Conservation (phyloP, 148 eudicot genomes). For the Rhododendron ferrugineum region DNA sequence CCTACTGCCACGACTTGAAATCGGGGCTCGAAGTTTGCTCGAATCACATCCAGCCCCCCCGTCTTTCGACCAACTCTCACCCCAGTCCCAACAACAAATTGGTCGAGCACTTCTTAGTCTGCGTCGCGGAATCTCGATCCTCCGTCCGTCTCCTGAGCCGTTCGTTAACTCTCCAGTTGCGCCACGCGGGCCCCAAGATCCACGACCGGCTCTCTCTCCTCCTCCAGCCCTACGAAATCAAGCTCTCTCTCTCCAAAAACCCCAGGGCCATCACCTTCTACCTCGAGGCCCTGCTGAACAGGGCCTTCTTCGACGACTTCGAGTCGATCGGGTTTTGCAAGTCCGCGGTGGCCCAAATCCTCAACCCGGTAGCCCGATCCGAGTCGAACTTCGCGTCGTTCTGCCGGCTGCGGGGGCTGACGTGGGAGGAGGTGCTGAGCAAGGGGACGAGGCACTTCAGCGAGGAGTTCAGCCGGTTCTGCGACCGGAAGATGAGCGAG, state of each 20-base stretch:
- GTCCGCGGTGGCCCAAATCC: slow-evolving; percentile 25
- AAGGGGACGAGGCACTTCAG: slow-evolving; percentile 85
- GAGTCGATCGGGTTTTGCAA: slow-evolving; percentile 54
- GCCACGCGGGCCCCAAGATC: slow-evolving; percentile 52
- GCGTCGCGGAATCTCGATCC: slow-evolving; percentile 64
- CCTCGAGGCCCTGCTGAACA: slow-evolving; percentile 61
- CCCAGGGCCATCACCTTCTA: slow-evolving; percentile 47
- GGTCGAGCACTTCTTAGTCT: slow-evolving; percentile 48
- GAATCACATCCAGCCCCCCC: slow-evolving; percentile 14
- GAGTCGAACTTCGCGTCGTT: slow-evolving; percentile 47
- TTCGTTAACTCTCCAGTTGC: slow-evolving; percentile 54
- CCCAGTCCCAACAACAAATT: slow-evolving; percentile 16
- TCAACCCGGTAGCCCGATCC: slow-evolving; percentile 69
- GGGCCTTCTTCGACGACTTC: slow-evolving; percentile 63
- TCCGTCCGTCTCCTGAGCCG: slow-evolving; percentile 52
- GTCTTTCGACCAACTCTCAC: background rate
- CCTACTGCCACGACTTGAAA: slow-evolving; percentile 61
- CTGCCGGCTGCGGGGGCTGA: slow-evolving; percentile 30
- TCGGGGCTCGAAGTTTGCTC: slow-evolving; percentile 53
- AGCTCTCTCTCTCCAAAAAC: slow-evolving; percentile 44
- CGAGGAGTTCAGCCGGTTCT: slow-evolving; percentile 81
- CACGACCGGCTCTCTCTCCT: slow-evolving; percentile 45
- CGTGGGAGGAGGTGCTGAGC: slow-evolving; percentile 82
- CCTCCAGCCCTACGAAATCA: slow-evolving; percentile 59
- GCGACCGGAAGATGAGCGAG: slow-evolving; percentile 94